A percentile compares a stretch with the other conserved stretches of the same genome.
phyloP scores from a whole-genome alignment of 495 filamentous ascomycete genomes.

The Penicillium egyptiacum region DNA sequence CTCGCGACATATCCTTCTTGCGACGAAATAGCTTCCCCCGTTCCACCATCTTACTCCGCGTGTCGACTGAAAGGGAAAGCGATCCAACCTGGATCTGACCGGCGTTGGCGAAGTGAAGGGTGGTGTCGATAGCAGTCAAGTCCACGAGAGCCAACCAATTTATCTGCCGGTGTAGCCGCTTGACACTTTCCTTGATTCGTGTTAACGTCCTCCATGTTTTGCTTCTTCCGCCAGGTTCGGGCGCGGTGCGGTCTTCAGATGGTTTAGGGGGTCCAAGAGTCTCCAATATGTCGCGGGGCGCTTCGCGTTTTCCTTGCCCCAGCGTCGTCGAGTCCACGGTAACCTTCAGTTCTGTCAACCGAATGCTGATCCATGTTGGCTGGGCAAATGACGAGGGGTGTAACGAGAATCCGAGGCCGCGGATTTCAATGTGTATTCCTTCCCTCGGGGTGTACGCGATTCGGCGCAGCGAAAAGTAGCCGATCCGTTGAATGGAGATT shows the following conservation, averaged over 20 bases:
- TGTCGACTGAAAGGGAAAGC: constrained; percentile 85
- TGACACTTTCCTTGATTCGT: constrained; percentile 76
- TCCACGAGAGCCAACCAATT: constrained; percentile 90
- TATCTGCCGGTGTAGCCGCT: constrained; percentile 80
- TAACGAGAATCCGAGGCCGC: constrained; percentile 80
- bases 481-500: constrained; percentile 91
- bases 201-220: constrained; percentile 77
- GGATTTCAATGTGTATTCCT: constrained; percentile 85
- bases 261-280: constrained; percentile 26
- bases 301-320: constrained; percentile 41
- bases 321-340: constrained; percentile 72
- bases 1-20: constrained; percentile 64
- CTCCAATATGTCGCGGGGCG: constrained; percentile 23
- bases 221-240: constrained; percentile 48
- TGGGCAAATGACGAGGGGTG: constrained; percentile 95
- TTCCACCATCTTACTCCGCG: constrained; percentile 85
- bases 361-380: constrained; percentile 93
- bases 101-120: constrained; percentile 70
- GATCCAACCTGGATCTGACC: constrained; percentile 82
- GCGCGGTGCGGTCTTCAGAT: constrained; percentile 24
- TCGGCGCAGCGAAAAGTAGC: constrained; percentile 85
- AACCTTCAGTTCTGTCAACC: constrained; percentile 78
- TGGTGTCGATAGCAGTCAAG: constrained; percentile 78
- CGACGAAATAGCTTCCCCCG: constrained; percentile 87
- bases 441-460: constrained; percentile 84